These are phyloP conservation scores for Mastigamoeba balamuthi DNA, from an alignment of 78 protist species.

Conservation along the genomic window DNA sequence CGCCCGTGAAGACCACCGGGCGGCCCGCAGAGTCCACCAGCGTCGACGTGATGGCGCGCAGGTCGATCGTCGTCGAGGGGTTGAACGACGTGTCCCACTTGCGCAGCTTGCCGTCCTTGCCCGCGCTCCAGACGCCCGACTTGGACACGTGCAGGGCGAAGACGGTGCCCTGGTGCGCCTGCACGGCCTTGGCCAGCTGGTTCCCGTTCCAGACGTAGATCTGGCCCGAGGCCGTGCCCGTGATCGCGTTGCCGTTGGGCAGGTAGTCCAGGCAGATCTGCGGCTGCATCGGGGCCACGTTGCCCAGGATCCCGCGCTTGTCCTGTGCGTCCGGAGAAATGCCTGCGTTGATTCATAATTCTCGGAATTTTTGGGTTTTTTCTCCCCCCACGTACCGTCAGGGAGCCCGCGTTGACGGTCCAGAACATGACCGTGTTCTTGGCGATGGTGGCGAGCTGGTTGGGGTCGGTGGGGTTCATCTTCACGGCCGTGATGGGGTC, in stretches of 20 bases:
- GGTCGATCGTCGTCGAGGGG: neutral
- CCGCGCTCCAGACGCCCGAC: neutral
- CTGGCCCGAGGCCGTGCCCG: neutral
- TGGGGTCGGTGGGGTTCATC: neutral
- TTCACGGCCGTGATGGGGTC: neutral
- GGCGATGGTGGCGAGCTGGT: neutral
- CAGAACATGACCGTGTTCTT: neutral
- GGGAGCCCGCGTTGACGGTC: too few species aligned
- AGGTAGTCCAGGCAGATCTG: neutral
- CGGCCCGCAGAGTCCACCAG: neutral
- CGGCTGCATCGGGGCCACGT: neutral
- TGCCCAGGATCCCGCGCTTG: slow-evolving; percentile 6
- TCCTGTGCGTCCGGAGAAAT: slow-evolving; percentile 12
- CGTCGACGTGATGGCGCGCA: neutral
- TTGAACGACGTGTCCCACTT: neutral
- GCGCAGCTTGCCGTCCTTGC: slow-evolving; percentile 7
- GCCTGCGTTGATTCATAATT: slow-evolving; percentile 7
- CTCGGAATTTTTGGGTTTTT: neutral
- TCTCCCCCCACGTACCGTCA: neutral
- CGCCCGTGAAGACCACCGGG: too few species aligned
- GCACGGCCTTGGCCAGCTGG: neutral
- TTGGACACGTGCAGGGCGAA: neutral
- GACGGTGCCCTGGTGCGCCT: slow-evolving; percentile 3
- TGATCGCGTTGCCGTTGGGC: neutral
- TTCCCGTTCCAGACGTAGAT: slow-evolving; percentile 5